phyloP scores from a whole-genome alignment of 139 green algal genomes.

The Zygnema cylindricum region DNA sequence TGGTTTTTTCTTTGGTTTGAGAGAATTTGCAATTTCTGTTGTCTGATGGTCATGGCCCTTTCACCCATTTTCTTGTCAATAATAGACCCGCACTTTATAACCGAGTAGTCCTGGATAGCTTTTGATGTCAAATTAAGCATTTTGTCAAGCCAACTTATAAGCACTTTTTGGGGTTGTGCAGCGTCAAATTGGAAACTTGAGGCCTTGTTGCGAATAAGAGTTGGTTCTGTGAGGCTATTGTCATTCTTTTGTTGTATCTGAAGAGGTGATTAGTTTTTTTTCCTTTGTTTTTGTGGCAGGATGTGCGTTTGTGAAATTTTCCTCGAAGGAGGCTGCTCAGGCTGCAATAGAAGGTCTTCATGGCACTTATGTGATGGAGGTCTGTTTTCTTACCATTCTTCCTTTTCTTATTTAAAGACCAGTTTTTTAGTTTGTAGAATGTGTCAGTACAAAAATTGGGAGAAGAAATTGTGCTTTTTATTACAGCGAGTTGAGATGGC shows the following conservation, averaged over 20 bases:
- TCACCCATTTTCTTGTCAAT: not conserved
- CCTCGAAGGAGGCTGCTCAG: conserved; percentile 38
- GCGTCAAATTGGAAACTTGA: not conserved
- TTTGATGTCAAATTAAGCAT: not conserved
- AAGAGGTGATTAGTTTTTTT: too few species aligned
- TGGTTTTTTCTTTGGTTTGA: not conserved
- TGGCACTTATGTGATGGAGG: conserved; percentile 49
- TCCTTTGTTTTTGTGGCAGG: conserved; percentile 40
- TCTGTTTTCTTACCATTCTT: too few species aligned
- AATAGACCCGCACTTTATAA: too few species aligned
- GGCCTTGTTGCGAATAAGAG: not conserved
- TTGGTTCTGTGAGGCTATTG: not conserved
- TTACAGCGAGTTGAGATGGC: too few species aligned
- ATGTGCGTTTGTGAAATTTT: conserved; percentile 58
- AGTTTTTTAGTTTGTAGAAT: too few species aligned
- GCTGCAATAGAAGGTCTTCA: conserved; percentile 46
- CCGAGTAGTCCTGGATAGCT: too few species aligned
- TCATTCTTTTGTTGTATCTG: too few species aligned
- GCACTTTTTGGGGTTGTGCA: not conserved
- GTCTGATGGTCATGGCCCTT: not conserved
- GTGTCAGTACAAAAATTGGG: too few species aligned
- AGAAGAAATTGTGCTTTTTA: too few species aligned
- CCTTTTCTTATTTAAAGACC: not conserved
- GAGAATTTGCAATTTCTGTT: not conserved
- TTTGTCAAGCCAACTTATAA: not conserved